phyloP scores from a whole-genome alignment of 1,139 yeast species.

The Debaryomyces sp. region DNA sequence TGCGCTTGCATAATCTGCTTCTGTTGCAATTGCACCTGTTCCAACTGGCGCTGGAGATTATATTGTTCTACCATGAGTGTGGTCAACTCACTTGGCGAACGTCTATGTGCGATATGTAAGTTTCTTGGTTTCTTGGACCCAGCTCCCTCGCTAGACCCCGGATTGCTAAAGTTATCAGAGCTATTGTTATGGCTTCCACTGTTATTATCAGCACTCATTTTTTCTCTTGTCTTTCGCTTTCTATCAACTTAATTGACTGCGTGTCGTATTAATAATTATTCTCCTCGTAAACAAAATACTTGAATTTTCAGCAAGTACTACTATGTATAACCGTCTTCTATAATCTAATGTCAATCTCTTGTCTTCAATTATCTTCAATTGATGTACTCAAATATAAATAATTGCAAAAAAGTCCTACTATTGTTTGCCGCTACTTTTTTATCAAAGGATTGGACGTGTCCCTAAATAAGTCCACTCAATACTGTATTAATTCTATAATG shows the following conservation, averaged over 20 bases:
- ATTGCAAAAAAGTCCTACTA: neutral
- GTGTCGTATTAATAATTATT: neutral
- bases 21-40: constrained; percentile 88
- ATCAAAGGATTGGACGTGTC: constrained; percentile 7
- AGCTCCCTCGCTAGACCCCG: constrained; percentile 10
- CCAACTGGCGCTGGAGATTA: constrained; percentile 90
- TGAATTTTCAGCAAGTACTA: neutral
- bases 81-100: constrained; percentile 95
- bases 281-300: neutral
- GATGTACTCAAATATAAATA: neutral
- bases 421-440: neutral
- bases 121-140: constrained; percentile 36
- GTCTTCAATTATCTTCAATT: neutral
- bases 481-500: constrained; percentile 1
- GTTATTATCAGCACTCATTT: constrained; percentile 2
- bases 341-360: neutral
- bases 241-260: neutral
- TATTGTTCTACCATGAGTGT: constrained; percentile 92
- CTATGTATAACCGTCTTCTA: constrained; percentile 1
- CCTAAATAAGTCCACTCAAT: constrained; percentile 6
- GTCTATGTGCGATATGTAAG: constrained; percentile 88
- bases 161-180: constrained; percentile 16
- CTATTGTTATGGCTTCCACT: constrained; percentile 7
- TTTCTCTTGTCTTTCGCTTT: neutral
- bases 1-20: constrained; percentile 80